phyloP scores from a whole-genome alignment of 2,329 filamentous ascomycete genomes.

The Penicillium sp. region DNA sequence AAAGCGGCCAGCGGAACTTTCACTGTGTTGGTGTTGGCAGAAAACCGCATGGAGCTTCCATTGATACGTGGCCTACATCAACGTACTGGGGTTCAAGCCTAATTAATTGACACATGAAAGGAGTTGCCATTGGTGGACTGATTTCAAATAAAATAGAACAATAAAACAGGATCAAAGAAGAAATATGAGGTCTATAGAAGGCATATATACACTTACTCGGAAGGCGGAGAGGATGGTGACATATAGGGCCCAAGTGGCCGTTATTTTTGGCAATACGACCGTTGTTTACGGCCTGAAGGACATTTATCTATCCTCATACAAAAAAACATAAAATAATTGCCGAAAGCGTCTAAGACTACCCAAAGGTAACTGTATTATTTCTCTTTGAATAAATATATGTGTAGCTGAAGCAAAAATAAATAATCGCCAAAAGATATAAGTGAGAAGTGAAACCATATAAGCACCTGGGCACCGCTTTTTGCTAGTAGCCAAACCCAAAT shows the following conservation, averaged over 20 bases:
- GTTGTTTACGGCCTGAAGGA: neutral
- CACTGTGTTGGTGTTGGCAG: neutral
- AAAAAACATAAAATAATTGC: neutral
- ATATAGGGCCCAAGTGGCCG: neutral
- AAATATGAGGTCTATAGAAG: neutral
- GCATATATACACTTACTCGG: neutral
- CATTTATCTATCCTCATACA: neutral
- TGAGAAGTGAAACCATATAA: neutral
- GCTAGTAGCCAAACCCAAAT: neutral
- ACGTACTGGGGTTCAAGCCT: neutral
- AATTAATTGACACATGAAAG: neutral
- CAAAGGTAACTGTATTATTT: neutral
- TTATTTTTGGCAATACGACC: neutral
- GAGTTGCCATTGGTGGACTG: neutral
- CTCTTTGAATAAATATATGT: neutral
- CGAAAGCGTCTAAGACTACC: neutral
- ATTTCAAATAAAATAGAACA: neutral
- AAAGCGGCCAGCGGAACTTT: neutral
- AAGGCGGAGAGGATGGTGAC: neutral
- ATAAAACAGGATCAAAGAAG: neutral
- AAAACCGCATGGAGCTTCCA: neutral
- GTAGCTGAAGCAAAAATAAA: neutral
- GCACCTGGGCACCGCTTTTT: neutral
- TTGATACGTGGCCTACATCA: neutral
- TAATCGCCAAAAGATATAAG: neutral